Evolutionary conservation across 306 rosid genomes (phyloP), one percentile per base, ranked within the genome.

Genomic region (Dalbergia cochinchinensis): DNA sequence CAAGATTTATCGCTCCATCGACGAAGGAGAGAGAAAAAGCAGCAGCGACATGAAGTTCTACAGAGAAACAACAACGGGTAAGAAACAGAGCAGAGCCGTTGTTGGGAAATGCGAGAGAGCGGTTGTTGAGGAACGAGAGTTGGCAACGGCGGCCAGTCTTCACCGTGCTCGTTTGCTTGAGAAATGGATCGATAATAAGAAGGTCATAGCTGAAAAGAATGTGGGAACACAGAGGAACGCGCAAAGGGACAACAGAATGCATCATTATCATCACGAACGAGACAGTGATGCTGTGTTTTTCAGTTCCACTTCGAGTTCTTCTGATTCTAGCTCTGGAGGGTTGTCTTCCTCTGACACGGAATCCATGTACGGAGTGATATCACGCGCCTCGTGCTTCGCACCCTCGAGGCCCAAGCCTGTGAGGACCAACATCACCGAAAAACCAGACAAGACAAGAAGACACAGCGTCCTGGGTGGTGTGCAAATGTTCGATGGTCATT

Each of bases 271-370:
- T 74, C 69, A 65, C 16, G 84, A 86, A 26, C 83, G 47, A 14
- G 87, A 88, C 19, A 82, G 85, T 0, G 96, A 96, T 42, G 90
- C 39, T 77, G 20, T 86, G 84, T 86, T 91, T 41, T 96, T 90
- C 82, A 90, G 91, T 16, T 90, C 98, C 0, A 80, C 89, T 74
- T 95, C 99, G 4, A 87, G 79, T 76, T 93, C 96, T 19, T 93
- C 99, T 1, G 97, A 91, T 42, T 96, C 98, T 4, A 93, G 96
- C 64, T 96, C 89, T 10, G 97, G 93, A 3, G 85, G 94, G 1
- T 79, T 93, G 76, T 96, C 99, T 0, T 93, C 96, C 8, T 93
- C 99, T 0, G 99, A 96, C 41, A 89, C 96, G 0, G 99, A 96
- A 11, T 86, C 97, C 4, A 58, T 90, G 69, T 86, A 54, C 69